phyloP scores from a whole-genome alignment of 2,329 filamentous ascomycete genomes.

The Colletotrichum lindemuthianum region DNA sequence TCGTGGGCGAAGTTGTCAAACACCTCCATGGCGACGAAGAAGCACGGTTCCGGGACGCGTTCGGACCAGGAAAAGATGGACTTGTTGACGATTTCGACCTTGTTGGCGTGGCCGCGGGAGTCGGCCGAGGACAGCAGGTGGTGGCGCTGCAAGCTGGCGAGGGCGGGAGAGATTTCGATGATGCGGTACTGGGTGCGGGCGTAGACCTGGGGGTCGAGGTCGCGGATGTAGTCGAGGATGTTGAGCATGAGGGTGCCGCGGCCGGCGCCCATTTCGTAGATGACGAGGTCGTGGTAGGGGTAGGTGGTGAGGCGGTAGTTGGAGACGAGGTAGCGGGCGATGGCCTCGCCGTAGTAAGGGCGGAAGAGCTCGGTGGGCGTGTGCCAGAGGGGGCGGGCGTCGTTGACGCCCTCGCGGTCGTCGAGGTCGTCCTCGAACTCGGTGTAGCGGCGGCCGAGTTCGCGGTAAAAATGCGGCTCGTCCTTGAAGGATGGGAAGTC shows the following conservation, averaged over 20 bases:
- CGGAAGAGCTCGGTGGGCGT: conserved; percentile 97
- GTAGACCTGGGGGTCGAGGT: conserved; percentile 90
- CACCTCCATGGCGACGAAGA: conserved; percentile 97
- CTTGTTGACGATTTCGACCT: conserved; percentile 93
- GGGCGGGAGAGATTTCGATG: conserved; percentile 89
- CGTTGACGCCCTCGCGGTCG: conserved; percentile 71
- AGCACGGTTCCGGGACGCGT: conserved; percentile 91
- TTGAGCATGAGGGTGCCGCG: conserved; percentile 98
- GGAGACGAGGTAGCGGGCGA: conserved; percentile 93
- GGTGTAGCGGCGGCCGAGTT: conserved; percentile 82
- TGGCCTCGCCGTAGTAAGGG: conserved; percentile 95
- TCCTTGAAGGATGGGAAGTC: conserved; percentile 84
- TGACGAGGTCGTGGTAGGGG: conserved; percentile 95
- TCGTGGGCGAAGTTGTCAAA: conserved; percentile 99
- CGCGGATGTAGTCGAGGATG: conserved; percentile 94
- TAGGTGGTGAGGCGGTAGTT: conserved; percentile 96
- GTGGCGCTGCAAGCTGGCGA: conserved; percentile 80
- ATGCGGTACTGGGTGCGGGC: conserved; percentile 92
- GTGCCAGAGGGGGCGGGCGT: conserved; percentile 92
- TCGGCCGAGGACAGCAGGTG: conserved; percentile 75
- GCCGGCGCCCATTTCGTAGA: conserved; percentile 98
- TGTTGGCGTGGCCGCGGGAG: conserved; percentile 79
- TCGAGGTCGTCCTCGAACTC: conserved; percentile 93
- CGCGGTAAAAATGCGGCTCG: conserved; percentile 83
- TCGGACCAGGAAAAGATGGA: conserved; percentile 95